Evolutionary conservation across 1,139 yeast genomes (phyloP).

Genomic region (Saccharomyces pastorianus): DNA sequence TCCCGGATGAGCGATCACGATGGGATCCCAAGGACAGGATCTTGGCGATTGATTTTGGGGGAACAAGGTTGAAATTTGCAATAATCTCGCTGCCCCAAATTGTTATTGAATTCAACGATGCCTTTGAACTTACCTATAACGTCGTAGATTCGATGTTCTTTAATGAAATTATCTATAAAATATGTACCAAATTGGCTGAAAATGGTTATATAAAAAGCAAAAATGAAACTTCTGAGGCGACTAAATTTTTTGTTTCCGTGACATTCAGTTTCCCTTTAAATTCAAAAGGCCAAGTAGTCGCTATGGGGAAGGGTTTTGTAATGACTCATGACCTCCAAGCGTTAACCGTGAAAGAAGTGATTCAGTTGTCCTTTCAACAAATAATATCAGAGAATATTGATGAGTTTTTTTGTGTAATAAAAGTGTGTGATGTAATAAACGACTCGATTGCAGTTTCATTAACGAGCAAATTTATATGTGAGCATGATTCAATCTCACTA

Average conservation of each 20-base stretch:
- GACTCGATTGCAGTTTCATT: slow-evolving; percentile 32
- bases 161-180: slow-evolving; percentile 15
- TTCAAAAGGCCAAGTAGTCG: slow-evolving; percentile 20
- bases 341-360: slow-evolving; percentile 13
- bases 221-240: neutral
- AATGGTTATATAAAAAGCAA: neutral
- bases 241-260: slow-evolving; percentile 19
- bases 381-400: slow-evolving; percentile 1
- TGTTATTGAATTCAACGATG: slow-evolving; percentile 10
- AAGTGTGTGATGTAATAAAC: slow-evolving; percentile 26
- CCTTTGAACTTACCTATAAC: slow-evolving; percentile 14
- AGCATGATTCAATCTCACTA: slow-evolving; percentile 21
- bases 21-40: slow-evolving; percentile 2
- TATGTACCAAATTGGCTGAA: slow-evolving; percentile 6
- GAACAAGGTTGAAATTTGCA: slow-evolving; percentile 23
- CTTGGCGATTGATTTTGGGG: slow-evolving; percentile 27
- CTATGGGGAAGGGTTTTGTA: slow-evolving; percentile 34
- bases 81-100: slow-evolving; percentile 13
- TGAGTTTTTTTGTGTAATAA: slow-evolving; percentile 5
- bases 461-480: slow-evolving; percentile 15
- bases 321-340: slow-evolving; percentile 17
- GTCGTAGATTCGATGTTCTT: slow-evolving; percentile 26
- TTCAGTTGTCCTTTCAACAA: slow-evolving; percentile 15
- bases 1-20: slow-evolving; percentile 1
- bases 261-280: slow-evolving; percentile 34